A percentile compares a stretch with the other conserved stretches of the same genome.
These are phyloP conservation scores for Graphilbum sp. DNA, from an alignment of 2,329 filamentous ascomycete genomes.

Conservation along the genomic window DNA sequence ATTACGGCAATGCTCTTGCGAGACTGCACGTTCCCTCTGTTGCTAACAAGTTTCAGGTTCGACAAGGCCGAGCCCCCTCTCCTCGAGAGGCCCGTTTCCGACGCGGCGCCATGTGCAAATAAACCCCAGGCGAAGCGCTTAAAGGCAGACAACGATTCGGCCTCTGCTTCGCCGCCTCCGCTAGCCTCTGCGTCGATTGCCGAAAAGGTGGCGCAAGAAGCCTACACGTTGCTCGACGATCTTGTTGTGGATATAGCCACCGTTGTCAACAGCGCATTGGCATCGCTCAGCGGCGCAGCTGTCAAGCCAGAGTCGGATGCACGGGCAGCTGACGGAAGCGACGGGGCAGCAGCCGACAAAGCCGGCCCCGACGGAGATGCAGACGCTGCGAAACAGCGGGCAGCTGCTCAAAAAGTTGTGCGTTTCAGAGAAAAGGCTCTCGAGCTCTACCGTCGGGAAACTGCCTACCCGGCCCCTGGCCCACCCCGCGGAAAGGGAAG, in stretches of 20 bases:
- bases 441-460: conserved; percentile 45
- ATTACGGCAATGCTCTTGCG: no score
- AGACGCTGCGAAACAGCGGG: conserved; percentile 15
- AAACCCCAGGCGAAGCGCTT: conserved; percentile 45
- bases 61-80: conserved; percentile 35
- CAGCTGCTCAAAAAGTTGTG: conserved; percentile 28
- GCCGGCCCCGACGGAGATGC: not conserved
- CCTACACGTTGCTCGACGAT: conserved; percentile 47
- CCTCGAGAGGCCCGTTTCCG: conserved; percentile 34
- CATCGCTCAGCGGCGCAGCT: conserved; percentile 25
- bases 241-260: conserved; percentile 39
- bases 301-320: conserved; percentile 4
- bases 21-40: no score
- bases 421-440: conserved; percentile 47
- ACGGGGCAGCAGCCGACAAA: not conserved
- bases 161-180: not conserved
- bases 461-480: conserved; percentile 28
- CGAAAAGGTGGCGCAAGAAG: conserved; percentile 34
- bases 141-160: conserved; percentile 30
- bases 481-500: conserved; percentile 8
- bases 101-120: conserved; percentile 20
- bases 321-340: not conserved
- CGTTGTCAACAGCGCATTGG: conserved; percentile 20
- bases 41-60: no score
- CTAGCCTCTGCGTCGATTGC: no score